Evolutionary conservation across 768 basidiomycete genomes (phyloP).

Genomic region (Steccherinum ochraceum): DNA sequence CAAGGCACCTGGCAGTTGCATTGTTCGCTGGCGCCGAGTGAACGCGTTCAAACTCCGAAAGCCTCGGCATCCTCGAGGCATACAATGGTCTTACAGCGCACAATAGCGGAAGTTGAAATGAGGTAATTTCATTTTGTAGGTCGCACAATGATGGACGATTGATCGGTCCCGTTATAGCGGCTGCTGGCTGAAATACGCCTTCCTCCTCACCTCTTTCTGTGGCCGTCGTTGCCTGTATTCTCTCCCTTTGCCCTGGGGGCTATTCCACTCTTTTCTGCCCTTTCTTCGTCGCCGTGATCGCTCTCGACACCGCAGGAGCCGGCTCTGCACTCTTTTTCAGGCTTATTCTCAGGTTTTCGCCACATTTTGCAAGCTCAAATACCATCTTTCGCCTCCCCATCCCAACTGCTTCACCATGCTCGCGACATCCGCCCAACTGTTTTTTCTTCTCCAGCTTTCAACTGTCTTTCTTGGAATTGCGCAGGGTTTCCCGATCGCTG

Average conservation of each 20-base stretch:
- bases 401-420: too few relatives aligned
- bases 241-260: slow-evolving; percentile 29
- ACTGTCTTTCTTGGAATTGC: slow-evolving; percentile 19
- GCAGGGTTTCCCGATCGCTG: slow-evolving; percentile 22
- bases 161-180: slow-evolving; percentile 9
- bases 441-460: slow-evolving; percentile 20
- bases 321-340: slow-evolving; percentile 29
- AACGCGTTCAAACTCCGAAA: not conserved
- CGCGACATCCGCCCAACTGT: slow-evolving; percentile 14
- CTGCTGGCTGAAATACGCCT: too few relatives aligned
- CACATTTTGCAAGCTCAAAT: slow-evolving; percentile 3
- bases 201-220: slow-evolving; percentile 9
- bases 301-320: slow-evolving; percentile 29
- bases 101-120: not conserved
- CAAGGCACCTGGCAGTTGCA: slow-evolving; percentile 5
- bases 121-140: not conserved
- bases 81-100: not conserved
- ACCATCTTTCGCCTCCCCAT: slow-evolving; percentile 7
- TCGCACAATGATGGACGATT: not conserved
- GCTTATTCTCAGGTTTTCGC: slow-evolving; percentile 12
- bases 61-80: too few relatives aligned
- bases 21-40: not conserved
- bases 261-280: slow-evolving; percentile 17
- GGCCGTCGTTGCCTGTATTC: slow-evolving; percentile 14
- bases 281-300: slow-evolving; percentile 17